Percentiles rank a stretch among this genome's conserved stretches.
phyloP scores from a whole-genome alignment of 805 yeast species.

The Candida nanaspora region DNA sequence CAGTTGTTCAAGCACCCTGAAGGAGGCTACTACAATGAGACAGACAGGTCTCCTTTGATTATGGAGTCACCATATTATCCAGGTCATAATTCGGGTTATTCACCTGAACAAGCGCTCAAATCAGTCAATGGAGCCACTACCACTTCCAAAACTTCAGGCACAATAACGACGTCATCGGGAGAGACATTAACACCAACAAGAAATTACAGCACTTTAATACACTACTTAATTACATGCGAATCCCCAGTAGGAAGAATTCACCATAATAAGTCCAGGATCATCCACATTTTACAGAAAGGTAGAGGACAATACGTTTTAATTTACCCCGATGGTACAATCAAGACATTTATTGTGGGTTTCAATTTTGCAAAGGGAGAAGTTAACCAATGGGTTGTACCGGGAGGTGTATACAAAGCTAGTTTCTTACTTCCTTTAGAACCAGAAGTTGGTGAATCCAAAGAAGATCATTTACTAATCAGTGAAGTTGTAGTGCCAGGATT shows the following conservation, averaged over 20 bases:
- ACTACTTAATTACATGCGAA: conserved; percentile 44
- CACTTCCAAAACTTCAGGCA: background rate
- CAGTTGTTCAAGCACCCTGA: conserved; percentile 39
- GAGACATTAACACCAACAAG: conserved; percentile 23
- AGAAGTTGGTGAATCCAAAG: conserved; percentile 13
- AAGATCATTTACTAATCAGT: conserved; percentile 40
- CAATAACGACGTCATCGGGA: conserved; percentile 8
- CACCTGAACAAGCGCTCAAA: background rate
- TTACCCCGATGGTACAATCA: conserved; percentile 42
- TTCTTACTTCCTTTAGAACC: conserved; percentile 35
- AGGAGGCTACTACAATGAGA: conserved; percentile 52
- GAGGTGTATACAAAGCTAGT: conserved; percentile 52
- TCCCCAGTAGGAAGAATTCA: conserved; percentile 47
- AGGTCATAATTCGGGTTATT: conserved; percentile 16
- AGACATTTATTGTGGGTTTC: conserved; percentile 47
- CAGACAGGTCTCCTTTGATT: conserved; percentile 41
- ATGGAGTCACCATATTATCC: conserved; percentile 34
- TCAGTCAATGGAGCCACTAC: background rate
- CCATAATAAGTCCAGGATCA: conserved; percentile 42
- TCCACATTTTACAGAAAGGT: conserved; percentile 49
- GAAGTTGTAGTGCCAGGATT: conserved; percentile 60
- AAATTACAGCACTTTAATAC: conserved; percentile 43
- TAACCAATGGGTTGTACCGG: conserved; percentile 59
- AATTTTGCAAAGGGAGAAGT: conserved; percentile 39
- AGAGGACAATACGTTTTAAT: conserved; percentile 48